These are phyloP conservation scores for Microdochium bolleyi DNA, from an alignment of 2,329 filamentous ascomycete species.

Conservation along the genomic window DNA sequence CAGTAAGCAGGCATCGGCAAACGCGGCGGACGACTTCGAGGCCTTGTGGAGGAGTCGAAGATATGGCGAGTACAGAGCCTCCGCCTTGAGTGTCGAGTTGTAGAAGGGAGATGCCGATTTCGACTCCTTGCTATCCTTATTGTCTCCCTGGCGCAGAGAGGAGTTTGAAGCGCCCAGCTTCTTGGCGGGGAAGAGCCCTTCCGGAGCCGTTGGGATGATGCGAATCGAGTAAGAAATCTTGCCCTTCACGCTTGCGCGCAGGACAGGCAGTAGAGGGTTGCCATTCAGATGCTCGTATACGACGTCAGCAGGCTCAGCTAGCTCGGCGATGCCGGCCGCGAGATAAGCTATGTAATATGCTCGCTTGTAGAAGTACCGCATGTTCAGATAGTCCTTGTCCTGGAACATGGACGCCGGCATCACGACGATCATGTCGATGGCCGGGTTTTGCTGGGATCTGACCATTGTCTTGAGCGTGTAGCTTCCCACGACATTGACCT, in stretches of 20 bases:
- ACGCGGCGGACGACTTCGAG: conserved; percentile 61
- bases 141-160: conserved; percentile 53
- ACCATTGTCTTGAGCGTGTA: conserved; percentile 70
- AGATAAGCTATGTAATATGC: conserved; percentile 86
- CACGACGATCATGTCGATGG: conserved; percentile 77
- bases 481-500: conserved; percentile 83
- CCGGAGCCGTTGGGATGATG: conserved; percentile 67
- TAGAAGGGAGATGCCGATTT: conserved; percentile 68
- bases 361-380: conserved; percentile 90
- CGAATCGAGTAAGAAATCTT: conserved; percentile 49
- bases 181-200: conserved; percentile 58
- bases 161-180: conserved; percentile 66
- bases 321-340: conserved; percentile 56
- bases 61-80: conserved; percentile 66
- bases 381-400: conserved; percentile 88
- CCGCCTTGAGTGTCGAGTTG: conserved; percentile 76
- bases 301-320: conserved; percentile 45
- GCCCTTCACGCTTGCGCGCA: conserved; percentile 27
- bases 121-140: conserved; percentile 32
- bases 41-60: conserved; percentile 67
- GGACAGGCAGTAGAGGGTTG: conserved; percentile 68
- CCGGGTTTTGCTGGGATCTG: conserved; percentile 48
- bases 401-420: conserved; percentile 79
- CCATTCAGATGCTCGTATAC: conserved; percentile 62
- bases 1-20: conserved; percentile 76